Evolutionary conservation across 2,329 filamentous ascomycete species (phyloP).

Genomic region (Cordyceps farinosa): DNA sequence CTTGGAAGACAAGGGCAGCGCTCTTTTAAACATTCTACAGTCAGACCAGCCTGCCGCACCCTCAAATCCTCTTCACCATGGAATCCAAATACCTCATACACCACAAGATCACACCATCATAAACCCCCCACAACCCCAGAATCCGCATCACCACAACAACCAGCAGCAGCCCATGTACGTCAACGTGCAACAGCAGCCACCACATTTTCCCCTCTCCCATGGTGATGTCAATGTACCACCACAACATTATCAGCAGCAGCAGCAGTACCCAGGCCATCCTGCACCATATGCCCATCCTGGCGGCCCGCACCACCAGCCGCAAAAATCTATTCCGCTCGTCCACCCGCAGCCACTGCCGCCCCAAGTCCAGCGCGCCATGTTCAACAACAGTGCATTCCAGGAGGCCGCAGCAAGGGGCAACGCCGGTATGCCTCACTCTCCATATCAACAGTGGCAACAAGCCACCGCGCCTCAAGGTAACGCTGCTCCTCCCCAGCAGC

Average conservation of each 20-base stretch:
- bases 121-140: conserved; percentile 50
- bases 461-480: conserved; percentile 7
- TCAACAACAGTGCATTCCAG: conserved; percentile 37
- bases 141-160: conserved; percentile 53
- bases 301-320: conserved; percentile 19
- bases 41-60: conserved; percentile 26
- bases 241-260: conserved; percentile 20
- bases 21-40: conserved; percentile 53
- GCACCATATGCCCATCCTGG: conserved; percentile 13
- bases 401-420: conserved; percentile 23
- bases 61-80: conserved; percentile 20
- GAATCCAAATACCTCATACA: conserved; percentile 41
- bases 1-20: conserved; percentile 45
- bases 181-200: conserved; percentile 30
- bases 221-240: neutral
- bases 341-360: conserved; percentile 52
- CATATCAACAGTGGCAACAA: conserved; percentile 24
- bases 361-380: conserved; percentile 52
- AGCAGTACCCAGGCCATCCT: conserved; percentile 20
- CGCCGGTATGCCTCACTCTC: conserved; percentile 20
- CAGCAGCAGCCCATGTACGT: conserved; percentile 37
- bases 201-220: conserved; percentile 26
- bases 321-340: conserved; percentile 25
- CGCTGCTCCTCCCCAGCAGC: neutral
- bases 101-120: conserved; percentile 52